These are phyloP conservation scores for Hypoxylon lienhwacheense DNA, from an alignment of 495 filamentous ascomycete genomes.

Conservation along the genomic window DNA sequence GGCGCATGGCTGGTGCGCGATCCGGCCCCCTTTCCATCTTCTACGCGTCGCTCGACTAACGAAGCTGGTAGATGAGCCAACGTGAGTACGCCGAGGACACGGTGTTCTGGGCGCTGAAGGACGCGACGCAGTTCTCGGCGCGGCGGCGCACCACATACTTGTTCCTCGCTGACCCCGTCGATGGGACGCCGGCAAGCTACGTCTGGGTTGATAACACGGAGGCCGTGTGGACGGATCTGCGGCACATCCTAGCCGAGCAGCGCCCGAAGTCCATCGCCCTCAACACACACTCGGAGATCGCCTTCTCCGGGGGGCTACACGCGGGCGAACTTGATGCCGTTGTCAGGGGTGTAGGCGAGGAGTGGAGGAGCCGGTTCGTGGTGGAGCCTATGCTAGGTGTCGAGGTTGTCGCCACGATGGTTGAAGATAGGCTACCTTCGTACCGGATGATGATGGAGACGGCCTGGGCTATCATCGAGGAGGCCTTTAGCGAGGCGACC, in stretches of 20 bases:
- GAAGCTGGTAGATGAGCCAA: slow-evolving; percentile 46
- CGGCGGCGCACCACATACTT: slow-evolving; percentile 49
- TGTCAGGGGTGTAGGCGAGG: slow-evolving; percentile 34
- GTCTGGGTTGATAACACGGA: slow-evolving; percentile 51
- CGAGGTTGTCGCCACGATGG: slow-evolving; percentile 50
- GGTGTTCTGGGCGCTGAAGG: slow-evolving; percentile 53
- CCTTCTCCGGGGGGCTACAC: slow-evolving; percentile 49
- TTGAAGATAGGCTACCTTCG: slow-evolving; percentile 41
- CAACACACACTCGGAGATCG: slow-evolving; percentile 44
- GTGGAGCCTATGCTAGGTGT: slow-evolving; percentile 47
- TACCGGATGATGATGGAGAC: slow-evolving; percentile 50
- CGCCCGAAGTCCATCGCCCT: slow-evolving; percentile 44
- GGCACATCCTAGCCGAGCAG: slow-evolving; percentile 36
- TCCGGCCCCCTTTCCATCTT: background rate
- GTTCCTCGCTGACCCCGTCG: slow-evolving; percentile 42
- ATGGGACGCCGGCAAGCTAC: slow-evolving; percentile 32
- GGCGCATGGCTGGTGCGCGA: slow-evolving; percentile 51
- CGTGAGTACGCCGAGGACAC: slow-evolving; percentile 54
- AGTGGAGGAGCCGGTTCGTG: slow-evolving; percentile 43
- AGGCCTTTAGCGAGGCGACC: slow-evolving; percentile 48
- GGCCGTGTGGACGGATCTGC: slow-evolving; percentile 41
- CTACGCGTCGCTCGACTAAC: background rate
- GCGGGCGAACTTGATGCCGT: slow-evolving; percentile 47
- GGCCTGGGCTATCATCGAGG: slow-evolving; percentile 51
- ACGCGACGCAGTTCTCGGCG: slow-evolving; percentile 47